Conservation (phyloP, 2,329 filamentous ascomycete species). For the Venturia aucupariae region DNA sequence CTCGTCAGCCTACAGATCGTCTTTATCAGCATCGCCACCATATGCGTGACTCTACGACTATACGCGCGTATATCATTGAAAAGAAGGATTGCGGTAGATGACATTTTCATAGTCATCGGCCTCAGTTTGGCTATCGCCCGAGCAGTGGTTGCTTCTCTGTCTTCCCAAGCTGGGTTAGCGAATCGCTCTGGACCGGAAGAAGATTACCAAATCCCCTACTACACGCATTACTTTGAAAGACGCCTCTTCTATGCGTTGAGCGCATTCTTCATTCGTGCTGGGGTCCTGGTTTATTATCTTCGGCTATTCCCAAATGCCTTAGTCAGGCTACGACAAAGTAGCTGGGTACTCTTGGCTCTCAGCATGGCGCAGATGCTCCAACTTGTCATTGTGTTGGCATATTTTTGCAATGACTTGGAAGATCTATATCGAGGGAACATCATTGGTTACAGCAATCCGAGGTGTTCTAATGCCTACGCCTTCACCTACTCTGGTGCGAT, state of each 20-base stretch:
- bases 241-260: slow-evolving; percentile 12
- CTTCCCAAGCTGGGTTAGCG: slow-evolving; percentile 5
- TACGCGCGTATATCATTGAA: slow-evolving; percentile 12
- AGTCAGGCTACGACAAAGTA: neutral
- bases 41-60: slow-evolving; percentile 3
- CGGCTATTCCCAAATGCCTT: slow-evolving; percentile 11
- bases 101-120: slow-evolving; percentile 14
- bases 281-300: slow-evolving; percentile 13
- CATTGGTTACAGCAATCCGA: slow-evolving; percentile 9
- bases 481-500: slow-evolving; percentile 14
- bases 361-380: slow-evolving; percentile 13
- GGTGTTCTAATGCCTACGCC: slow-evolving; percentile 8
- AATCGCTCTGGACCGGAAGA: slow-evolving; percentile 1
- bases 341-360: slow-evolving; percentile 8
- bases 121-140: slow-evolving; percentile 10
- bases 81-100: slow-evolving; percentile 8
- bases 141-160: slow-evolving; percentile 9
- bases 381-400: slow-evolving; percentile 5
- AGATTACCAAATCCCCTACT: slow-evolving; percentile 11
- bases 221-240: slow-evolving; percentile 13
- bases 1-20: slow-evolving; percentile 7
- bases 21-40: slow-evolving; percentile 7
- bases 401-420: slow-evolving; percentile 13
- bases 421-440: slow-evolving; percentile 9
- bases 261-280: slow-evolving; percentile 13